Evolutionary conservation across 345 rosid genomes (phyloP).

Genomic region (Rhizophora apiculata): DNA sequence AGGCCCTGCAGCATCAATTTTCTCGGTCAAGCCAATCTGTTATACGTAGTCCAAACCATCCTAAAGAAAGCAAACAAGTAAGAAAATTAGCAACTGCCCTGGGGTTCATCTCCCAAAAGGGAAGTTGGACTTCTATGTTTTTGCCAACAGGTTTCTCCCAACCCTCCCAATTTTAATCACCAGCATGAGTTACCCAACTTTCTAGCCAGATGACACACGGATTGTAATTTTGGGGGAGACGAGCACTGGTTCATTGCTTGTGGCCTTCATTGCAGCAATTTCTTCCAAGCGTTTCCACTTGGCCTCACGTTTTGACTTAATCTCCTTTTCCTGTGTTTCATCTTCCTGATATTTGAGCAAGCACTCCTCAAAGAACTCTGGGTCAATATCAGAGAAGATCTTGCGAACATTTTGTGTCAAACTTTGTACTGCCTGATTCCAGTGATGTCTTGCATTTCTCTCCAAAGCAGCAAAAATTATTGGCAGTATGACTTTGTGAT

Average conservation of each 20-base stretch:
- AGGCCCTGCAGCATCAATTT: slow-evolving; percentile 2
- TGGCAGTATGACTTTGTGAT: slow-evolving; percentile 67
- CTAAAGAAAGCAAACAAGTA: slow-evolving; percentile 13
- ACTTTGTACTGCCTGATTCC: slow-evolving; percentile 85
- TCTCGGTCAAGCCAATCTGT: slow-evolving; percentile 4
- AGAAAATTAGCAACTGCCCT: slow-evolving; percentile 12
- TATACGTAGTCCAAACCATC: slow-evolving; percentile 5
- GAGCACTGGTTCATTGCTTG: slow-evolving; percentile 46
- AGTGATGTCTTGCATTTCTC: slow-evolving; percentile 63
- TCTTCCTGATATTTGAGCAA: slow-evolving; percentile 58
- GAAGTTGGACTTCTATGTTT: slow-evolving; percentile 8
- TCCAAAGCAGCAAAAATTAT: slow-evolving; percentile 72
- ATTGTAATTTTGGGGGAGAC: slow-evolving; percentile 28
- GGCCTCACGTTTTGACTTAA: slow-evolving; percentile 44
- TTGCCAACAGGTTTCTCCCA: slow-evolving; percentile 12
- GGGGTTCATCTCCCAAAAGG: neutral
- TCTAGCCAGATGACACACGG: slow-evolving; percentile 39
- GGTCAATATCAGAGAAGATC: slow-evolving; percentile 69
- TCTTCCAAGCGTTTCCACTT: slow-evolving; percentile 74
- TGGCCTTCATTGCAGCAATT: slow-evolving; percentile 57
- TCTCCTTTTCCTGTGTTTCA: slow-evolving; percentile 49
- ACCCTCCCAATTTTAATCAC: neutral
- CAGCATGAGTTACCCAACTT: neutral
- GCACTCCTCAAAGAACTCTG: slow-evolving; percentile 72
- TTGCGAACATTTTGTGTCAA: slow-evolving; percentile 70